Base-by-base conservation (phyloP, 2,329 filamentous ascomycete genomes). In the Monilinia fructigena region DNA sequence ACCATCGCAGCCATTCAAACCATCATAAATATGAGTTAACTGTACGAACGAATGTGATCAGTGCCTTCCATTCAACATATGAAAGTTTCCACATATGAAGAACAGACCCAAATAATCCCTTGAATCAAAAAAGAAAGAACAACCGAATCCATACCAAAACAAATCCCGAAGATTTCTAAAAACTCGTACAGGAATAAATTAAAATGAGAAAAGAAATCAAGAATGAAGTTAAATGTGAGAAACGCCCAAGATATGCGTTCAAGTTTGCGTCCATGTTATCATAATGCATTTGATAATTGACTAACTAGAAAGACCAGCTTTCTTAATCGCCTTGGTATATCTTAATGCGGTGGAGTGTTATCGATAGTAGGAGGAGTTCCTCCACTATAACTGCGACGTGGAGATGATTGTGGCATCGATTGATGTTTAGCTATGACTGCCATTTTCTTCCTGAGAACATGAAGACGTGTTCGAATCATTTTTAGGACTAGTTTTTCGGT, bases 401-500 rank as follows among this genome's bases (percentile, higher is more conserved):
- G 73, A 38, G 72, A 73, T 11, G 72, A 71, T 26, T 74, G 72
- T 53, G 73, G 70, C 42, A 71, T 66, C 52, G 72, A 72, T 58
- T 74, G 70, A 66, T 76, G 73, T 67, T 85, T 85, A 20, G 82
- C 84, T 74, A 89, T 88, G 75, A 86, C 81, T 55, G 81, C 82
- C 73, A 85, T 81, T 79, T 88, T 88, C 77, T 86, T 86, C 65
- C 82, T 83, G 59, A 89, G 83, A 26, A 80, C 80, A 26, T 77
- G 74, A 4, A 89, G 80, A 67, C 86, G 82, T n/a, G 78, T 77
- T 31, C 79, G 82, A 69, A 88, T 85, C 86, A 89, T 88, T 65
- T 82, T 78, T 67, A 88, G 86, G 81, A 89, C 86, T 68, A 87
- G 6, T 16, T 50, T 48, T 47, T 1, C 8, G 5, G n/a, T 60